These are phyloP conservation scores for Hsuehochloa calcarea DNA, from an alignment of 176 grass and related monocot species.

Conservation along the genomic window DNA sequence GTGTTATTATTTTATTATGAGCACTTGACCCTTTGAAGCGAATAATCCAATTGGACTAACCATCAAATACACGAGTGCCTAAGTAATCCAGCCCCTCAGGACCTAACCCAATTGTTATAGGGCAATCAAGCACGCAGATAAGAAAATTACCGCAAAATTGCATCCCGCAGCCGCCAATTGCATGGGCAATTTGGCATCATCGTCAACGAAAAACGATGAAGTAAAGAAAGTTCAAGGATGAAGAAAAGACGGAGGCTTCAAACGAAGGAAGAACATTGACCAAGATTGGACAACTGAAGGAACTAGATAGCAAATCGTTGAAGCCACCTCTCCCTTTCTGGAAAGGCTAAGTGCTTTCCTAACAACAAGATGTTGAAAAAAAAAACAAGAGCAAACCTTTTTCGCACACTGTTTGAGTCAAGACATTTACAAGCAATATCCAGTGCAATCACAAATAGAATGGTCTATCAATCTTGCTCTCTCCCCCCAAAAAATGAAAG, in stretches of 20 bases:
- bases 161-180: neutral
- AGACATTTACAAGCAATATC: neutral
- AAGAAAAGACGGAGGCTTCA: neutral
- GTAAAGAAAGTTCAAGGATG: neutral
- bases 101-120: too few species aligned
- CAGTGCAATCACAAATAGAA: neutral
- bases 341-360: conserved; percentile 29
- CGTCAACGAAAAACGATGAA: neutral
- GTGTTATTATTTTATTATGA: too few species aligned
- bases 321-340: neutral
- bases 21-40: neutral
- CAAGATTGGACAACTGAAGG: neutral
- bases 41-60: neutral
- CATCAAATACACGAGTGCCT: neutral
- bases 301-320: conserved; percentile 1
- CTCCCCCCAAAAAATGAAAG: too few species aligned
- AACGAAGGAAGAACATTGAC: conserved; percentile 8
- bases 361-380: conserved; percentile 27
- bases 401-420: neutral
- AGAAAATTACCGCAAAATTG: neutral
- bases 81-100: neutral
- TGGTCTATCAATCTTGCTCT: neutral
- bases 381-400: neutral
- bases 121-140: neutral
- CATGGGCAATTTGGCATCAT: neutral